phyloP scores from a whole-genome alignment of 2,329 filamentous ascomycete species.

The Cladophialophora carrionii region DNA sequence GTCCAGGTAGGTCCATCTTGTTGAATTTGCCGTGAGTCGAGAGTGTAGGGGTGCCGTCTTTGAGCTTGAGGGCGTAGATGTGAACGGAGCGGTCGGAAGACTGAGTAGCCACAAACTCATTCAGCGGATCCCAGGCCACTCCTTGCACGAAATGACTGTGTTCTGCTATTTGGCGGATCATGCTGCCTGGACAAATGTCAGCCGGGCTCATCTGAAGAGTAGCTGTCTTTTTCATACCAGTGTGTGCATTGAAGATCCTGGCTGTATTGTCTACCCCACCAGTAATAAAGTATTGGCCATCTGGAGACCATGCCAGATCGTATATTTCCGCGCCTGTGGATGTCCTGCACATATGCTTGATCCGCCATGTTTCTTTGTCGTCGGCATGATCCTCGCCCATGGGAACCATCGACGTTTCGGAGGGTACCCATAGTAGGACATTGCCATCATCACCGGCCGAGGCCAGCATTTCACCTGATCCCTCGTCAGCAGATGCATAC shows the following conservation, averaged over 20 bases:
- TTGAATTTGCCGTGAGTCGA: constrained; percentile 77
- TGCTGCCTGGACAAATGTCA: constrained; percentile 37
- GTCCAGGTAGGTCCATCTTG: constrained; percentile 89
- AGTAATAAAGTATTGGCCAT: constrained; percentile 93
- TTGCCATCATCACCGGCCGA: constrained; percentile 98
- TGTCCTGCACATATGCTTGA: constrained; percentile 96
- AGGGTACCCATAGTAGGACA: constrained; percentile 92
- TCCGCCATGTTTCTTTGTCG: constrained; percentile 95
- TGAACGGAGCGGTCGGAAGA: constrained; percentile 98
- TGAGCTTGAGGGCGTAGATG: constrained; percentile 93
- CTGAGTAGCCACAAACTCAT: constrained; percentile 97
- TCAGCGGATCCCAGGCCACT: constrained; percentile 96
- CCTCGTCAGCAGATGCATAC: constrained; percentile 37
- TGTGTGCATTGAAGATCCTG: constrained; percentile 91
- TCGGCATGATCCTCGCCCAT: constrained; percentile 85
- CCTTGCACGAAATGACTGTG: constrained; percentile 98
- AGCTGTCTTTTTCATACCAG: constrained; percentile 60
- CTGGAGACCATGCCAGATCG: constrained; percentile 98
- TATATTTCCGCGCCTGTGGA: constrained; percentile 90
- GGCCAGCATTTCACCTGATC: constrained; percentile 81
- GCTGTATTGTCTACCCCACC: constrained; percentile 99
- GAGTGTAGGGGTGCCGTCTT: constrained; percentile 91
- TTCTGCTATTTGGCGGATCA: constrained; percentile 92
- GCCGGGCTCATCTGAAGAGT: neutral
- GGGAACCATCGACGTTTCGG: constrained; percentile 67